Evolutionary conservation across 345 rosid genomes (phyloP).

Genomic region (Salix exigua): DNA sequence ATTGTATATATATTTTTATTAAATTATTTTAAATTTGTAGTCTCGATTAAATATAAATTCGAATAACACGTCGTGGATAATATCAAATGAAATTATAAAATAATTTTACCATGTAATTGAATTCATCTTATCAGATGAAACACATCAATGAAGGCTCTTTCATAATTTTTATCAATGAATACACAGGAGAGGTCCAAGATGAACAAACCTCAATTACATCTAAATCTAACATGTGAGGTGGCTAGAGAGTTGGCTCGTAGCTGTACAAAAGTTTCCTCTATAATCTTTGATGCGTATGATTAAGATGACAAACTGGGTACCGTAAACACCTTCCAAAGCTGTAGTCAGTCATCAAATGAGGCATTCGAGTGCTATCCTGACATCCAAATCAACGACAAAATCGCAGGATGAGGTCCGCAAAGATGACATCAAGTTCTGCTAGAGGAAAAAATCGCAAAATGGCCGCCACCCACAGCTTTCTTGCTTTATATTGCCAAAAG

Average conservation of each 20-base stretch:
- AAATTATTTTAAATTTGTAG: too few relatives aligned
- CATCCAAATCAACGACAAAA: conserved; percentile 10
- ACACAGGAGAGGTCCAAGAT: conserved; percentile 6
- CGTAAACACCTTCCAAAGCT: not conserved
- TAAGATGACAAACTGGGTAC: conserved; percentile 1
- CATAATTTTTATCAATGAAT: not conserved
- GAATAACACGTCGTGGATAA: not conserved
- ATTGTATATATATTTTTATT: too few relatives aligned
- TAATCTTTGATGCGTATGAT: not conserved
- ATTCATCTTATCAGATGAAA: not conserved
- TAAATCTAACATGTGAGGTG: not conserved
- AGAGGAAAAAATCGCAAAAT: not conserved
- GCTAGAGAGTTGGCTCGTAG: not conserved
- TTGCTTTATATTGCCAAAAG: not conserved
- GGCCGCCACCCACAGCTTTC: not conserved
- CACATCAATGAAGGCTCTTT: not conserved
- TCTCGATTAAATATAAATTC: not conserved
- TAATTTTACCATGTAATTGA: not conserved
- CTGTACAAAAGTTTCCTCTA: conserved; percentile 9
- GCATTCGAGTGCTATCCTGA: not conserved
- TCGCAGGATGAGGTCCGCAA: not conserved
- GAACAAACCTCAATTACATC: conserved; percentile 1
- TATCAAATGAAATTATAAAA: not conserved
- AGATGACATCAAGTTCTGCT: conserved; percentile 3
- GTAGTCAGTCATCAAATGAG: not conserved